Evolutionary conservation across 495 filamentous ascomycete species (phyloP).

Genomic region (Recurvomyces mirabilis): DNA sequence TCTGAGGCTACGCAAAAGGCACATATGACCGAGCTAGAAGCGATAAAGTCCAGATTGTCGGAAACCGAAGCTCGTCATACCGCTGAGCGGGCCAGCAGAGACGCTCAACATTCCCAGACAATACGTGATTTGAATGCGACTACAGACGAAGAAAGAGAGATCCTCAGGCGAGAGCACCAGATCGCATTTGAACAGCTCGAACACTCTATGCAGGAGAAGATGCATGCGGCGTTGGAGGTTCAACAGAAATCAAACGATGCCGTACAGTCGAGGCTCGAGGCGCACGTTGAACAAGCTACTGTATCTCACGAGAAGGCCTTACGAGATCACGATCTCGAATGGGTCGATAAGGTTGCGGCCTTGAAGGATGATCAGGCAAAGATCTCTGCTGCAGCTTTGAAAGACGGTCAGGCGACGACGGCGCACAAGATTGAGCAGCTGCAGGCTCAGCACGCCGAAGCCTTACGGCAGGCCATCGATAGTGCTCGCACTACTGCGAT

Average conservation of each 20-base stretch:
- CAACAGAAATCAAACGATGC: too few species aligned
- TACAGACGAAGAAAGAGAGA: background rate
- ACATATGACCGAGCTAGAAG: background rate
- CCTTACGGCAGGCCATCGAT: background rate
- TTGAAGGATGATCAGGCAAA: slow-evolving; percentile 7
- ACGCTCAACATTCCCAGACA: background rate
- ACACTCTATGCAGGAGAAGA: too few species aligned
- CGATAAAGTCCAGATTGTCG: background rate
- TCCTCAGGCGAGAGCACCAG: too few species aligned
- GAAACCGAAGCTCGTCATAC: background rate
- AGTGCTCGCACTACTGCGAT: background rate
- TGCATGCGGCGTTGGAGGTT: too few species aligned
- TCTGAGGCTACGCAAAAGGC: background rate
- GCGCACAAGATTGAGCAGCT: background rate
- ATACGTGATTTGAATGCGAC: background rate
- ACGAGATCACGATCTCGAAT: background rate
- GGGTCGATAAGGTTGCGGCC: background rate
- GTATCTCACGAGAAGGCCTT: slow-evolving; percentile 4
- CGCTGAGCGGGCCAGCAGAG: background rate
- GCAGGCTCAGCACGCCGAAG: slow-evolving; percentile 1
- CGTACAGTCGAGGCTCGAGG: too few species aligned
- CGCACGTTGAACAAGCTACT: too few species aligned
- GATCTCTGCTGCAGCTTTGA: background rate
- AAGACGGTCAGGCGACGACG: background rate
- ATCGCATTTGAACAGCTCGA: too few species aligned